Conservation (phyloP, 2,329 filamentous ascomycete species). For the Sphaceloma murrayae region DNA sequence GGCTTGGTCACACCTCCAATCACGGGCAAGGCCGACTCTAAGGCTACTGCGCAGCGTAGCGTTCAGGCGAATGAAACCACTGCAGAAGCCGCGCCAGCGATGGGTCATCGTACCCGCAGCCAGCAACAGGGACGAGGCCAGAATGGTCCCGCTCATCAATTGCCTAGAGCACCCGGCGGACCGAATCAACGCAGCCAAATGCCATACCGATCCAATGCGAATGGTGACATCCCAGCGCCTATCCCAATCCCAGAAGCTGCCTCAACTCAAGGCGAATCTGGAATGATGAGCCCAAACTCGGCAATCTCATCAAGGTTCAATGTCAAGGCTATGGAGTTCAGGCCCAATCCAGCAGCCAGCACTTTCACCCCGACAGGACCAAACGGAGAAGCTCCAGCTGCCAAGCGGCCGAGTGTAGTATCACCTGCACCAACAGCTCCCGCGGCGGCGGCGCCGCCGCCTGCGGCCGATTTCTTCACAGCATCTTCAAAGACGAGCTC, state of each 20-base stretch:
- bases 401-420: conserved; percentile 23
- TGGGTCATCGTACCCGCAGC: conserved; percentile 10
- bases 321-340: conserved; percentile 63
- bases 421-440: conserved; percentile 21
- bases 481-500: conserved; percentile 60
- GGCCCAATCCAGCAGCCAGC: conserved; percentile 70
- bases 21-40: not conserved
- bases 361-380: conserved; percentile 69
- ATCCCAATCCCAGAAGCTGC: conserved; percentile 15
- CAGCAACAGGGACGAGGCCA: conserved; percentile 12
- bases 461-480: conserved; percentile 47
- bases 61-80: not conserved
- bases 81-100: conserved; percentile 7
- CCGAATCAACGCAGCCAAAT: conserved; percentile 10
- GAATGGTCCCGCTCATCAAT: not conserved
- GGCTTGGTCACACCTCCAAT: not conserved
- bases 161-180: not conserved
- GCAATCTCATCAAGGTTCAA: conserved; percentile 48
- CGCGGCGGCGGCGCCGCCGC: conserved; percentile 23
- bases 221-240: conserved; percentile 12
- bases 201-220: conserved; percentile 1
- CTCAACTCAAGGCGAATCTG: conserved; percentile 55
- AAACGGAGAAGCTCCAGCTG: conserved; percentile 36
- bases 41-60: not conserved
- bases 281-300: conserved; percentile 45